Evolutionary conservation across 1,284 basidiomycete species (phyloP), one percentile per base, ranked within the genome.

Genomic region (Ustilago sp.): DNA sequence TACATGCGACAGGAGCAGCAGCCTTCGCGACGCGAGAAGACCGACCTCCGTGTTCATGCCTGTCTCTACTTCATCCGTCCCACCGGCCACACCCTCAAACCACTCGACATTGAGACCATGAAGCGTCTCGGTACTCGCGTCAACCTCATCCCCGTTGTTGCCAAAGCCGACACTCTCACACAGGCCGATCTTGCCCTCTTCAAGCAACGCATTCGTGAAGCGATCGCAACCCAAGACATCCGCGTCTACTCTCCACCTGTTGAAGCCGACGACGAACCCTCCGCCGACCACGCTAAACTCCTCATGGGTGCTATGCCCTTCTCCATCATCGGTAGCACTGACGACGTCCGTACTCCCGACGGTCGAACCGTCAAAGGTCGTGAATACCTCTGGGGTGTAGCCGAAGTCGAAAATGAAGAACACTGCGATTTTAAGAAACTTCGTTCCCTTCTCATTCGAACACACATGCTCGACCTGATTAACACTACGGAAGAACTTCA

Each of bases 1-100:
- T 99, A 96, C 88, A 98, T 99, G 96, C 91, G 96, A 68, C 96
- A 99, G 88, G 96, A 99, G 88, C 97, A 99, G 88, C 97, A 99
- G 87, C 97, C 97, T 11, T 91, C 94, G 88, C 90, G 97, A 68
- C 89, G 88, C 71, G 93, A 96, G 82, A 98, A 98, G 90, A 93
- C 92, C 53, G 96, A 99, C 88, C 89, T 98, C 79, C 89, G 96
- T 58, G 95, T 99, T 9, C 96, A 99, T 86, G 95, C 95, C 1
- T 99, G 97, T 88, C 87, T 99, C 79, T 99, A 97, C 89, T 99
- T 99, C 87, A 94, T 99, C 87, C 89, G 95, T 63, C 93, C 97
- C 5, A 96, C 95, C 0, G 96, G 96, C 38, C 94, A 97, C 87
- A 94, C 95, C 92, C 88, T 99, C 81, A 99, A 98, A 88, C 97